phyloP scores from a whole-genome alignment of 148 eudicot genomes.

The Fagopyrum tataricum region DNA sequence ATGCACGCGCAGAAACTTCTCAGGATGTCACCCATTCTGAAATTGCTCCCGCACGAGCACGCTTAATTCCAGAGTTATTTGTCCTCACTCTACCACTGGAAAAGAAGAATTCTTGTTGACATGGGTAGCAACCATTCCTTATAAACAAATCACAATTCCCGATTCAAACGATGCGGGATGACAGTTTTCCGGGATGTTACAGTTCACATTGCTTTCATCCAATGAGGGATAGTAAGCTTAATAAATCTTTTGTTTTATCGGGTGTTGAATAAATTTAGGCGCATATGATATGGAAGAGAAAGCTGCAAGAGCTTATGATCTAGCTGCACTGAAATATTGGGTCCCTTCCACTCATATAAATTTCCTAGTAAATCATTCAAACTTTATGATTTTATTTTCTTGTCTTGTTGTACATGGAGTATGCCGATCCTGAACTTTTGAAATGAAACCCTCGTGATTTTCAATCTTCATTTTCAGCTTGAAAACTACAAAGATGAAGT shows the following conservation, averaged over 20 bases:
- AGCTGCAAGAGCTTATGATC: conserved; percentile 90
- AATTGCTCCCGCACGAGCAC: too few relatives aligned
- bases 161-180: too few relatives aligned
- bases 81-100: too few relatives aligned
- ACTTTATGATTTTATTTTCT: neutral
- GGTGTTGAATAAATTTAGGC: conserved; percentile 30
- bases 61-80: too few relatives aligned
- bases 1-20: too few relatives aligned
- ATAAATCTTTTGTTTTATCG: conserved; percentile 6
- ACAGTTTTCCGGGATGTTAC: too few relatives aligned
- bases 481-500: conserved; percentile 79
- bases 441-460: neutral
- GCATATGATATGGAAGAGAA: conserved; percentile 94
- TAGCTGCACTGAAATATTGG: conserved; percentile 95
- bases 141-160: too few relatives aligned
- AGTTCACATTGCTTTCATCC: neutral
- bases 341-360: conserved; percentile 87
- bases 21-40: too few relatives aligned
- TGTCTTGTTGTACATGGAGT: neutral
- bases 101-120: too few relatives aligned
- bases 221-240: neutral
- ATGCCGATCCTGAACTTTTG: neutral
- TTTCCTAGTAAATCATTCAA: conserved; percentile 46
- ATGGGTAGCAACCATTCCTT: too few relatives aligned
- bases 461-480: conserved; percentile 34